Conservation (phyloP, 1,139 yeast genomes). For the Geotrichum candidum region DNA sequence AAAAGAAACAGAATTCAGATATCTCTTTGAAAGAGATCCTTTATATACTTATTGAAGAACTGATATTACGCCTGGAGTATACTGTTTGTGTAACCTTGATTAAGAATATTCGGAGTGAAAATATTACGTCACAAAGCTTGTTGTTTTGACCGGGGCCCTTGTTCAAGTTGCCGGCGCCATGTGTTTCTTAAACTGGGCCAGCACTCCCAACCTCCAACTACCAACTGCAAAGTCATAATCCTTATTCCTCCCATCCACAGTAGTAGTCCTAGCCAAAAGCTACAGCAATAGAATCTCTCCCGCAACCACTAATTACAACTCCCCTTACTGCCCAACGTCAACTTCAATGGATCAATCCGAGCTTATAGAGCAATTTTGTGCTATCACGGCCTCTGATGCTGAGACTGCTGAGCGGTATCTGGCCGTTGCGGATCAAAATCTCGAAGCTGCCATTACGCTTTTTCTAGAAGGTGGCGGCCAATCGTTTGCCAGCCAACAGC, state of each 20-base stretch:
- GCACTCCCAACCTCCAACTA: background rate
- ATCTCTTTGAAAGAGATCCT: too few relatives aligned
- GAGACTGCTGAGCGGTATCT: slow-evolving; percentile 70
- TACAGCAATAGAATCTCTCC: background rate
- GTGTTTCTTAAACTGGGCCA: background rate
- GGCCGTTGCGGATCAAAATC: slow-evolving; percentile 69
- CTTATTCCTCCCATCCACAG: background rate
- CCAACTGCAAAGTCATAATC: background rate
- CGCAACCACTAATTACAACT: background rate
- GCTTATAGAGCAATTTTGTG: slow-evolving; percentile 65
- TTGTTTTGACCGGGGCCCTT: too few relatives aligned
- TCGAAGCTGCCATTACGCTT: slow-evolving; percentile 81
- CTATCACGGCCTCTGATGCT: slow-evolving; percentile 75
- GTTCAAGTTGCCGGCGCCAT: too few relatives aligned
- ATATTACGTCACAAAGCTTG: too few relatives aligned
- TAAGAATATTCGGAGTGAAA: too few relatives aligned
- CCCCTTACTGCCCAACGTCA: background rate
- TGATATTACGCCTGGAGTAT: too few relatives aligned
- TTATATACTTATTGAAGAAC: too few relatives aligned
- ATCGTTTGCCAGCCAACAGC: slow-evolving; percentile 32
- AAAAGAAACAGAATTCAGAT: too few relatives aligned
- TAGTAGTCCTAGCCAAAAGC: background rate
- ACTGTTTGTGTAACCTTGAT: too few relatives aligned
- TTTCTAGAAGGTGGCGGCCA: slow-evolving; percentile 68
- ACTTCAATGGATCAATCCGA: slow-evolving; percentile 32